These are phyloP conservation scores for Primulina huaijiensis DNA, from an alignment of 257 asterid species.

Conservation along the genomic window DNA sequence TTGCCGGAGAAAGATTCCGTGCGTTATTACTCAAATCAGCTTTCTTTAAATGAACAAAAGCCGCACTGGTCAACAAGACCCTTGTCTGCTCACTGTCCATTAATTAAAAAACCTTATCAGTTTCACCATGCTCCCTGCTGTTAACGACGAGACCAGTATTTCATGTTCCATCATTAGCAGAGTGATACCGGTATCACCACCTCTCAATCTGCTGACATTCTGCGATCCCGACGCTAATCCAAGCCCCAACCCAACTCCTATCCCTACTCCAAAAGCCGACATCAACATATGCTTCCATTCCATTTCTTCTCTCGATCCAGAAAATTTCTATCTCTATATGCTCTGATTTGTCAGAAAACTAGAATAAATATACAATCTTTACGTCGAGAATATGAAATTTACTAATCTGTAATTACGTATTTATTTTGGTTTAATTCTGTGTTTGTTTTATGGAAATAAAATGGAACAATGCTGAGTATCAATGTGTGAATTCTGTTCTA, in stretches of 20 bases:
- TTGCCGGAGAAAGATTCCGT: conserved; percentile 81
- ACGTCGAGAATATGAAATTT: not conserved
- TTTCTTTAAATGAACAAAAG: conserved; percentile 66
- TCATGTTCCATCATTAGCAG: conserved; percentile 63
- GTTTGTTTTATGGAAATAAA: not conserved
- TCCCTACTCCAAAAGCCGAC: conserved; percentile 76
- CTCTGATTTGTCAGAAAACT: not conserved
- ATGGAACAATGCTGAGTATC: conserved; percentile 17
- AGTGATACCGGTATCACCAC: conserved; percentile 33
- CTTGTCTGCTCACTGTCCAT: conserved; percentile 63
- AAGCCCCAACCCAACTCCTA: conserved; percentile 72
- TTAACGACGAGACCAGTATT: conserved; percentile 51
- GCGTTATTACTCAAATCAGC: conserved; percentile 53
- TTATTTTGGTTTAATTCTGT: not conserved
- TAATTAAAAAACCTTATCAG: conserved; percentile 23
- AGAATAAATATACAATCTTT: not conserved
- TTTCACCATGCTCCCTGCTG: conserved; percentile 34
- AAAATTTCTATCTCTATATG: not conserved
- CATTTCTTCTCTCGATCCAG: conserved; percentile 37
- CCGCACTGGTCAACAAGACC: conserved; percentile 68
- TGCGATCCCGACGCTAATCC: conserved; percentile 75
- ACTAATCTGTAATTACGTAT: not conserved
- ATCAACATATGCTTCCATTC: conserved; percentile 64
- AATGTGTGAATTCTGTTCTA: not conserved
- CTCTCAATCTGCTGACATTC: conserved; percentile 44